These are phyloP conservation scores for Neurospora pannonica DNA, from an alignment of 495 filamentous ascomycete species.

Conservation along the genomic window DNA sequence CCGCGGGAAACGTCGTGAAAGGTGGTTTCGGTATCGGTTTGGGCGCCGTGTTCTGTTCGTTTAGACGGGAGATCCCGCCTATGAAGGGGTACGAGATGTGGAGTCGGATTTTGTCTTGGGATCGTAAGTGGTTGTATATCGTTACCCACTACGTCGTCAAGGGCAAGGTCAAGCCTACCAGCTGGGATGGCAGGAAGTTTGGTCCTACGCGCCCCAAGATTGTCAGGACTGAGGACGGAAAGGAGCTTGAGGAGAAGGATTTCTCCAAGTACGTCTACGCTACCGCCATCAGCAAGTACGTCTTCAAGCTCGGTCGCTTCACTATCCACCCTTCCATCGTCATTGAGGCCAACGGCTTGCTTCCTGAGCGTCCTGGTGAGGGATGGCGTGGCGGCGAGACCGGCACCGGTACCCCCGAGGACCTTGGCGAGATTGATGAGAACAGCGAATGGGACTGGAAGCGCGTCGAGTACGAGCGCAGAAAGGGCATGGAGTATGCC, in stretches of 20 bases:
- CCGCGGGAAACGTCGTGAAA: slow-evolving; percentile 18
- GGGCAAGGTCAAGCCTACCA: slow-evolving; percentile 42
- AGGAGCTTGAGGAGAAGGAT: slow-evolving; percentile 42
- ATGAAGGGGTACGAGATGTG: slow-evolving; percentile 65
- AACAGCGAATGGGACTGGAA: slow-evolving; percentile 39
- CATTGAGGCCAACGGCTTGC: slow-evolving; percentile 54
- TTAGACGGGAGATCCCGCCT: slow-evolving; percentile 60
- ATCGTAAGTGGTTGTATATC: slow-evolving; percentile 46
- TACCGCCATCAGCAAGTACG: slow-evolving; percentile 73
- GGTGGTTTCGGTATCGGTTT: slow-evolving; percentile 51
- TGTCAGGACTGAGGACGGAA: slow-evolving; percentile 24
- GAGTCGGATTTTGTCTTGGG: slow-evolving; percentile 61
- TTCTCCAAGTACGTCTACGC: slow-evolving; percentile 54
- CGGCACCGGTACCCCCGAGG: slow-evolving; percentile 24
- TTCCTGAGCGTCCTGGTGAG: slow-evolving; percentile 48
- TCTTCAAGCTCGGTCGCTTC: slow-evolving; percentile 77
- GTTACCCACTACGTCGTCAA: slow-evolving; percentile 48
- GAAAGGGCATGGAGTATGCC: slow-evolving; percentile 38
- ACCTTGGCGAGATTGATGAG: slow-evolving; percentile 16
- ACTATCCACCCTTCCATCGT: slow-evolving; percentile 78
- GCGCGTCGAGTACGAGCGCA: slow-evolving; percentile 33
- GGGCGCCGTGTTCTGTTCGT: slow-evolving; percentile 56
- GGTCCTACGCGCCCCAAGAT: slow-evolving; percentile 12
- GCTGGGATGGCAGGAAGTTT: slow-evolving; percentile 18
- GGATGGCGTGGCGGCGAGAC: slow-evolving; percentile 36